These are phyloP conservation scores for Austroboletus festivus DNA, from an alignment of 768 basidiomycete genomes.

Conservation along the genomic window DNA sequence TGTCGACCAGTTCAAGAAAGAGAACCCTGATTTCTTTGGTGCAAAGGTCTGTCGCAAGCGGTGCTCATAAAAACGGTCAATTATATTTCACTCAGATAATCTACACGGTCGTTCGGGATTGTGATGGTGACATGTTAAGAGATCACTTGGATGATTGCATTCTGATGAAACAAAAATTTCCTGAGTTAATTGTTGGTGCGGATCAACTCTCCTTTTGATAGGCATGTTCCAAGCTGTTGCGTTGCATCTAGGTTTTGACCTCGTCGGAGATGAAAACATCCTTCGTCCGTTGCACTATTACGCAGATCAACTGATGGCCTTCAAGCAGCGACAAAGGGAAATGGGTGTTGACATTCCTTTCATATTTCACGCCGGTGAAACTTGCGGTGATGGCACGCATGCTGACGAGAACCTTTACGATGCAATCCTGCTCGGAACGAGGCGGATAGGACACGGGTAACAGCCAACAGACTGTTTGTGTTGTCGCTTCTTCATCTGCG, in stretches of 20 bases:
- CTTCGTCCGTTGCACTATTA: constrained; percentile 61
- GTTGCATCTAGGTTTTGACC: constrained; percentile 60
- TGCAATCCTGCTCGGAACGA: constrained; percentile 73
- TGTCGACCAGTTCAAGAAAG: constrained; percentile 54
- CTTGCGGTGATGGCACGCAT: constrained; percentile 67
- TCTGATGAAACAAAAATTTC: constrained; percentile 67
- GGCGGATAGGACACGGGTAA: constrained; percentile 80
- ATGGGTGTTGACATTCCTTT: constrained; percentile 62
- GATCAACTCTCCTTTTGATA: background rate
- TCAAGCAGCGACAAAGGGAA: constrained; percentile 54
- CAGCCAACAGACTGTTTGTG: background rate
- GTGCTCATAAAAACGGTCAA: too few species aligned
- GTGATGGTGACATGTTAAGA: constrained; percentile 53
- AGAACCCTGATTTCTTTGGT: constrained; percentile 59
- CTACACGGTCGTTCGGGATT: constrained; percentile 59
- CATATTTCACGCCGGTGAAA: constrained; percentile 80
- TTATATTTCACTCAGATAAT: constrained; percentile 49
- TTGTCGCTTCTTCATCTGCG: background rate
- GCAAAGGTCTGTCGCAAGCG: constrained; percentile 62
- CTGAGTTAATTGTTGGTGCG: constrained; percentile 65
- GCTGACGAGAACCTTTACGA: constrained; percentile 76
- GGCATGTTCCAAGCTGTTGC: background rate
- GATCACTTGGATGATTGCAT: constrained; percentile 77
- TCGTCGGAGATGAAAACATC: constrained; percentile 73
- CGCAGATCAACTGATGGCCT: constrained; percentile 55